A percentile compares a stretch with the other conserved stretches of the same genome.
Evolutionary conservation across 345 rosid genomes (phyloP).

Genomic region (Hibiscus tridactylites): DNA sequence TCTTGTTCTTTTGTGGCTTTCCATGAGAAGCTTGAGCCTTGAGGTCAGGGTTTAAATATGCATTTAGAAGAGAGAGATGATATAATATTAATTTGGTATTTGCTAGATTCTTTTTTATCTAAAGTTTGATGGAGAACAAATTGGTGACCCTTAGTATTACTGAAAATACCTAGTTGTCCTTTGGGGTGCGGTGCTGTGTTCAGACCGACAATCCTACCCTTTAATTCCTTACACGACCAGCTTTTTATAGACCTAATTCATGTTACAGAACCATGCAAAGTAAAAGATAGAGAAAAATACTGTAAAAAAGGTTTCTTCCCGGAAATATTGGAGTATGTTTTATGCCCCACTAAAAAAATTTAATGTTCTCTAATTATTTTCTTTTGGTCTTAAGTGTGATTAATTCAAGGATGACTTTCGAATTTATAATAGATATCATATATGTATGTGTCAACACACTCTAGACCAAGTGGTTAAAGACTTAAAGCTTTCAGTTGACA

Average conservation of each 20-base stretch:
- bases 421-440: background rate
- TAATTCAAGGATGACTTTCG: background rate
- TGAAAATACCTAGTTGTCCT: constrained; percentile 20
- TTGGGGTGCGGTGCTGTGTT: background rate
- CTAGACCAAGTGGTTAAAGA: too few relatives aligned
- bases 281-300: constrained; percentile 6
- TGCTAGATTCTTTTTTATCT: constrained; percentile 21
- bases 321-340: background rate
- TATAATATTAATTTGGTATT: constrained; percentile 3
- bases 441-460: background rate
- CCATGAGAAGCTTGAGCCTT: constrained; percentile 25
- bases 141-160: constrained; percentile 19
- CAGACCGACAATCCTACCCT: constrained; percentile 14
- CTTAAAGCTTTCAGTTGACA: too few relatives aligned
- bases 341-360: too few relatives aligned
- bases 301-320: background rate
- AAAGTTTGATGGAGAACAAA: constrained; percentile 23
- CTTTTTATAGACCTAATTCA: constrained; percentile 34
- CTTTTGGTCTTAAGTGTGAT: background rate
- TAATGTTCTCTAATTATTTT: too few relatives aligned
- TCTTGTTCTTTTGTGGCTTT: constrained; percentile 14
- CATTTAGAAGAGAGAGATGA: constrained; percentile 11
- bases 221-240: background rate
- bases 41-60: constrained; percentile 31
- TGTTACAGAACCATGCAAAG: constrained; percentile 35